A percentile compares a stretch with the other conserved stretches of the same genome.
phyloP scores from a whole-genome alignment of 2,329 filamentous ascomycete genomes.

The Aureobasidium lini region DNA sequence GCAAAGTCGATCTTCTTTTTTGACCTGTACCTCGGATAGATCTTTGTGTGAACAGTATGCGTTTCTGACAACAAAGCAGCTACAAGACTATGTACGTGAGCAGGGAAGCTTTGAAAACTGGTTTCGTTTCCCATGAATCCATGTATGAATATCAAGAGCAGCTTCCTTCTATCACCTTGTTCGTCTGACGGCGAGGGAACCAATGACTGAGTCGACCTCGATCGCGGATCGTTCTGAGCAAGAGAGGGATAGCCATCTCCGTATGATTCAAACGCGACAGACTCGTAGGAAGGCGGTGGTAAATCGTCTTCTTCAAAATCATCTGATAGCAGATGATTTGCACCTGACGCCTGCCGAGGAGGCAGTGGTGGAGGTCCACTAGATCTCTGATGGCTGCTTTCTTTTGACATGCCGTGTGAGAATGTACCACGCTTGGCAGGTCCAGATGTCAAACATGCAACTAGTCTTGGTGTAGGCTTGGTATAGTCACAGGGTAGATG shows the following conservation, averaged over 20 bases:
- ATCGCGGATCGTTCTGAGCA: conserved; percentile 33
- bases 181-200: conserved; percentile 28
- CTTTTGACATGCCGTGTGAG: not conserved
- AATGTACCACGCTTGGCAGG: not conserved
- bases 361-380: conserved; percentile 11
- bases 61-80: conserved; percentile 59
- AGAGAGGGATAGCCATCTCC: not conserved
- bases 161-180: conserved; percentile 38
- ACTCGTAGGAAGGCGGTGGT: conserved; percentile 15
- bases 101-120: conserved; percentile 81
- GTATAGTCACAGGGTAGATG: not conserved
- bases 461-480: not conserved
- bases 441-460: not conserved
- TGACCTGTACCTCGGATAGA: conserved; percentile 74
- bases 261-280: not conserved
- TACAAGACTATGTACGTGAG: conserved; percentile 73
- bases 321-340: not conserved
- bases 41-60: conserved; percentile 78
- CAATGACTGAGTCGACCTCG: conserved; percentile 40
- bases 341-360: not conserved
- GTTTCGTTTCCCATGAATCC: conserved; percentile 85
- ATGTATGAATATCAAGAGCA: conserved; percentile 79
- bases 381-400: not conserved
- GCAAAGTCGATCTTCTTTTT: conserved; percentile 65
- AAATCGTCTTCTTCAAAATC: conserved; percentile 17